phyloP scores from a whole-genome alignment of 2,329 filamentous ascomycete genomes.

The Xylariaceae sp. region DNA sequence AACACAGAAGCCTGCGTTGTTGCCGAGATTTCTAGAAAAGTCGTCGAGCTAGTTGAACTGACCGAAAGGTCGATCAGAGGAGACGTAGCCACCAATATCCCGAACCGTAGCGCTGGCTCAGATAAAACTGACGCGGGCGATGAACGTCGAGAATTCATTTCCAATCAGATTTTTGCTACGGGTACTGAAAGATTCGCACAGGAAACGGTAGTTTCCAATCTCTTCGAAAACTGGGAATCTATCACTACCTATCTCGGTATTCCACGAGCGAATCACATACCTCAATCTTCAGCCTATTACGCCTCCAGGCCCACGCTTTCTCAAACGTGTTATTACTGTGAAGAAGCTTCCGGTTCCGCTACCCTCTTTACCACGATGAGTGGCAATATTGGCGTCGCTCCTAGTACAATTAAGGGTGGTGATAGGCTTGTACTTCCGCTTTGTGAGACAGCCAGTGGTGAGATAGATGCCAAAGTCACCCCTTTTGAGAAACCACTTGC shows the following conservation, averaged over 20 bases:
- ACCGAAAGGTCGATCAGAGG: background rate
- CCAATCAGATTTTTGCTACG: too few relatives aligned
- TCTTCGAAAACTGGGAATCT: too few relatives aligned
- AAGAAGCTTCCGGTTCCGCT: background rate
- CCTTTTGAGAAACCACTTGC: background rate
- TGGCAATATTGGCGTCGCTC: background rate
- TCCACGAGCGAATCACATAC: too few relatives aligned
- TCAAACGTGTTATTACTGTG: background rate
- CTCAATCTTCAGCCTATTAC: too few relatives aligned
- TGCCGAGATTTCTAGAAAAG: background rate
- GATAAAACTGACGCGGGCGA: too few relatives aligned
- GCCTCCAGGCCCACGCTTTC: background rate
- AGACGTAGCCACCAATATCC: too few relatives aligned
- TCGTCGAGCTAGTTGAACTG: background rate
- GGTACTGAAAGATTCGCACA: too few relatives aligned
- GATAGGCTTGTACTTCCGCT: slow-evolving; percentile 1
- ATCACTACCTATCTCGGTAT: too few relatives aligned
- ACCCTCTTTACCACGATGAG: background rate
- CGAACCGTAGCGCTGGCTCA: too few relatives aligned
- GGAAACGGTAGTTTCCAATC: too few relatives aligned
- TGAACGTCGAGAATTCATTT: too few relatives aligned
- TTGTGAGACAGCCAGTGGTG: background rate
- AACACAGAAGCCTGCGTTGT: background rate
- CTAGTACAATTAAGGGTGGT: background rate
- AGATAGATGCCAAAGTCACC: background rate